Evolutionary conservation across 495 filamentous ascomycete genomes (phyloP).

Genomic region (Cryomyces minteri): DNA sequence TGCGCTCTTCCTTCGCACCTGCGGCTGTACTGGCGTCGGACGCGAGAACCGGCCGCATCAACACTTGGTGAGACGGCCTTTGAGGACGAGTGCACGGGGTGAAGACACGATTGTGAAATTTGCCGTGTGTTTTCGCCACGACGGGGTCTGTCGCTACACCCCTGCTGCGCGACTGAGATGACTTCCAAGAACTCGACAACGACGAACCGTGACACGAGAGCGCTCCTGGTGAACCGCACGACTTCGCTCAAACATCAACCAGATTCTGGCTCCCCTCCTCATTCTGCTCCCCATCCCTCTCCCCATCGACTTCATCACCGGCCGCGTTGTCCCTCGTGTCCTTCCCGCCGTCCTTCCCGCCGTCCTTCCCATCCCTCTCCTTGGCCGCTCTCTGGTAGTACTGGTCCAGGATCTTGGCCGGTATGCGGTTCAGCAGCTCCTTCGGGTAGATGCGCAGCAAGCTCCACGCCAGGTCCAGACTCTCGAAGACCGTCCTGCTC

Average conservation of each 20-base stretch:
- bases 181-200: too few relatives aligned
- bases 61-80: too few relatives aligned
- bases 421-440: constrained; percentile 93
- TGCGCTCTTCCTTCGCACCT: too few relatives aligned
- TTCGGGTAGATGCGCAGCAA: constrained; percentile 90
- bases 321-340: constrained; percentile 51
- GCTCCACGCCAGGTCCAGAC: constrained; percentile 89
- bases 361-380: constrained; percentile 29
- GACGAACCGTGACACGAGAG: too few relatives aligned
- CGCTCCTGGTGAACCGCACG: too few relatives aligned
- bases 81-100: too few relatives aligned
- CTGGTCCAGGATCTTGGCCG: constrained; percentile 79
- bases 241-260: constrained; percentile 15
- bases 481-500: constrained; percentile 72
- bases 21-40: too few relatives aligned
- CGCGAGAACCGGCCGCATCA: too few relatives aligned
- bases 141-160: too few relatives aligned
- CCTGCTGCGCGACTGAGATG: too few relatives aligned
- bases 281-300: constrained; percentile 23
- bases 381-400: constrained; percentile 69
- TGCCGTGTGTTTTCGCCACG: too few relatives aligned
- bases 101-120: too few relatives aligned
- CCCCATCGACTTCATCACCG: constrained; percentile 25
- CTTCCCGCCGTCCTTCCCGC: constrained; percentile 32
- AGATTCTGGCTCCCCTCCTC: constrained; percentile 24